Evolutionary conservation across 2,329 filamentous ascomycete species (phyloP).

Genomic region (Bipolaris oryzae): DNA sequence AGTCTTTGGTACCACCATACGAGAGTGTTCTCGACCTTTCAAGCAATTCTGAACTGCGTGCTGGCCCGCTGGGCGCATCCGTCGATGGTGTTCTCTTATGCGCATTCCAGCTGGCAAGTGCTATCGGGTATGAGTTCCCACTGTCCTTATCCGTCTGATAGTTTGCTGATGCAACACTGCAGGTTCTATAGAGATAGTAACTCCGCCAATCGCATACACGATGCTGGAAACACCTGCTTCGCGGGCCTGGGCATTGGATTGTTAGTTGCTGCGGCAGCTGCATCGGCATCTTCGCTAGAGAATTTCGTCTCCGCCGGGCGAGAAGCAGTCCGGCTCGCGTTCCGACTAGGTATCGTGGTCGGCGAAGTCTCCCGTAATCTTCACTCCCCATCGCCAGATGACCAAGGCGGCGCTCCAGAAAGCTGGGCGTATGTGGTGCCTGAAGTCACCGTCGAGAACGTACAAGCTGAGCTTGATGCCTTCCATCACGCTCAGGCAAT

Average conservation of each 20-base stretch:
- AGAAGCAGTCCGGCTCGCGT: background rate
- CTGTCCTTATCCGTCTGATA: no score
- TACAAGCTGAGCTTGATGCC: background rate
- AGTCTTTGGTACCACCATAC: background rate
- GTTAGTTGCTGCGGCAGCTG: background rate
- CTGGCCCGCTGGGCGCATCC: no score
- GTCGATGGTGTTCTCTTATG: background rate
- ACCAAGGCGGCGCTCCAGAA: background rate
- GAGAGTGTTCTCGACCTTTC: background rate
- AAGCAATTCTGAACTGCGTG: no score
- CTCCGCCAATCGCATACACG: no score
- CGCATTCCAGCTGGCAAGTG: no score
- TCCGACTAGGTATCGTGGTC: background rate
- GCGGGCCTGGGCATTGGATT: no score
- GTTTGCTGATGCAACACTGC: no score
- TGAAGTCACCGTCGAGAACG: background rate
- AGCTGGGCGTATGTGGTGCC: background rate
- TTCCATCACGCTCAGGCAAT: background rate
- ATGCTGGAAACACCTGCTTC: no score
- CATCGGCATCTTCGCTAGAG: background rate
- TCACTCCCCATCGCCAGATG: background rate
- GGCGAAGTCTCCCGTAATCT: background rate
- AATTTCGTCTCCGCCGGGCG: no score
- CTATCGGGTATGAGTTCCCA: no score
- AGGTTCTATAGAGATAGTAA: no score